phyloP scores from a whole-genome alignment of 345 rosid species.

The Eucalyptus virginea region DNA sequence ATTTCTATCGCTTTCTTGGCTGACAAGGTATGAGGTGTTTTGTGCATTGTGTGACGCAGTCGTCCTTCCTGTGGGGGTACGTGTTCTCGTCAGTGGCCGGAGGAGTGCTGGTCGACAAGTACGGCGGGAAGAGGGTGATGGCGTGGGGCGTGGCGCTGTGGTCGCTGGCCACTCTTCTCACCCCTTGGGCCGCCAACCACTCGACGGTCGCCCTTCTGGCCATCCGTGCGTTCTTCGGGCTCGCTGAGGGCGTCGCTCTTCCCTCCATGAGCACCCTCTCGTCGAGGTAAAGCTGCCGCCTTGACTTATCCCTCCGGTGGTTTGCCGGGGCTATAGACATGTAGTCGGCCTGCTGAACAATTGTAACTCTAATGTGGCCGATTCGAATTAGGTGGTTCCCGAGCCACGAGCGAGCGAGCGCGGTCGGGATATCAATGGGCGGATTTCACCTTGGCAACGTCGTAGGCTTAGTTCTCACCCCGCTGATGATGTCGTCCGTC shows the following conservation, averaged over 20 bases:
- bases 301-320: neutral
- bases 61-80: conserved; percentile 97
- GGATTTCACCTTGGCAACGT: conserved; percentile 98
- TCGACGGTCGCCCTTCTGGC: conserved; percentile 61
- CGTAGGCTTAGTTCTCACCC: conserved; percentile 66
- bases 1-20: neutral
- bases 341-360: neutral
- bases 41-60: conserved; percentile 19
- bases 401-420: conserved; percentile 69
- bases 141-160: conserved; percentile 85
- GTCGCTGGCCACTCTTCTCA: conserved; percentile 86
- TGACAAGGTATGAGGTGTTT: neutral
- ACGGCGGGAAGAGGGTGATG: conserved; percentile 80
- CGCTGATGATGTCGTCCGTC: conserved; percentile 55
- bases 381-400: conserved; percentile 66
- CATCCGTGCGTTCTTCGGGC: conserved; percentile 75
- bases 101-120: conserved; percentile 78
- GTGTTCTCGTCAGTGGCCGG: conserved; percentile 80
- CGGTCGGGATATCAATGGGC: conserved; percentile 89
- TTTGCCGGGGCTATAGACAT: neutral
- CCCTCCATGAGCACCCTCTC: conserved; percentile 82
- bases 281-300: conserved; percentile 40
- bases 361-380: neutral
- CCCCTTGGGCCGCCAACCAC: conserved; percentile 90
- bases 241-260: conserved; percentile 89